Base-by-base conservation (phyloP, 768 basidiomycete species). In the Russula virescens region DNA sequence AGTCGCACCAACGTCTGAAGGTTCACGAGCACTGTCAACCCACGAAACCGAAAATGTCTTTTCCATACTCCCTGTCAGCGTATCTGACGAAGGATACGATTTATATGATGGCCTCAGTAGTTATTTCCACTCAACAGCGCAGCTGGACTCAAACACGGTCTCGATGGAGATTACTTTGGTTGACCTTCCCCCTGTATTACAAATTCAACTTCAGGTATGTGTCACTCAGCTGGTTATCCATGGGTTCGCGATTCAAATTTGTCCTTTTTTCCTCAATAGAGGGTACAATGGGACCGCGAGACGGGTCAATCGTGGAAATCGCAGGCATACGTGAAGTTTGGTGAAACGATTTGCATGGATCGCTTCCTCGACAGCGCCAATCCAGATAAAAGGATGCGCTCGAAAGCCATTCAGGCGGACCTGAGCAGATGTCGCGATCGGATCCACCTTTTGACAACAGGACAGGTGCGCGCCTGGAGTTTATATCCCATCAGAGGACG, bases 271-370 rank as follows among this genome's bases (percentile, higher is more conserved):
- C 2, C 28, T 21, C 4, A 10, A 21, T 68, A 95, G 93, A 79
- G 94, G 61, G 94, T 94, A 5, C 94, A 96, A 80, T 98, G 94
- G 77, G 93, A 98, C 71, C 84, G 93, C 10, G 88, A 92, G 67
- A 93, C 89, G 0, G 80, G 92, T 59, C 90, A 94, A 66, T 87
- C 94, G 18, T 94, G 91, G 79, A 99, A 99, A 74, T 94, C 91
- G 6, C 96, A 99, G 70, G 94, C 93, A 4, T 96, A 94, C 73
- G 88, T 99, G 66, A 89, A 87, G 69, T 97, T 96, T 71, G 85
- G 81, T 19, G 90, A 94, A 73, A 89, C 84, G 11, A 79, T 99
- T 16, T 87, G 83, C 70, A 85, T 98, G 83, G 94, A 97, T 73
- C 87, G 97, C 16, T 99, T 95, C 78, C 77, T 96, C 70, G 88